These are phyloP conservation scores for Castanospermum australe DNA, from an alignment of 306 rosid species.

Conservation along the genomic window DNA sequence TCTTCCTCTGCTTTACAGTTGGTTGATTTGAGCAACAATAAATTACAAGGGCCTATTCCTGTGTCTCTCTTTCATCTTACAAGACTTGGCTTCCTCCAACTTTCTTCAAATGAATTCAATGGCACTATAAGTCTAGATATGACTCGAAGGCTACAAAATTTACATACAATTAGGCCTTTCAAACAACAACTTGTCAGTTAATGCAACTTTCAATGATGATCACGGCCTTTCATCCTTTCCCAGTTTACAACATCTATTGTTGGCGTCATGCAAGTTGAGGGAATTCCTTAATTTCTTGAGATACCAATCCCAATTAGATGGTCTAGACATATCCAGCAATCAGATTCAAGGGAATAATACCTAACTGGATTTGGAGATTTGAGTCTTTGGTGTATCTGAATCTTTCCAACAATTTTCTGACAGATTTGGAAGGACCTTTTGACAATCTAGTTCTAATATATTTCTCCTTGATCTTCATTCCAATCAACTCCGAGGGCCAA, in stretches of 20 bases:
- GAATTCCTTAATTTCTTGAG: slow-evolving; percentile 37
- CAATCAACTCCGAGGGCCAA: slow-evolving; percentile 42
- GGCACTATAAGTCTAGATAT: slow-evolving; percentile 23
- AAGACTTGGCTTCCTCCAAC: slow-evolving; percentile 33
- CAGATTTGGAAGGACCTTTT: slow-evolving; percentile 19
- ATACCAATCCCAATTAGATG: neutral
- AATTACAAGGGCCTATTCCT: slow-evolving; percentile 46
- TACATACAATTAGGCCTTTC: slow-evolving; percentile 46
- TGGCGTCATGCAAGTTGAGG: slow-evolving; percentile 40
- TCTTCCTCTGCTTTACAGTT: slow-evolving; percentile 16
- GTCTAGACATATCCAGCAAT: slow-evolving; percentile 48
- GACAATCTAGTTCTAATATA: neutral
- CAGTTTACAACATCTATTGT: neutral
- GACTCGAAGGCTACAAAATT: slow-evolving; percentile 13
- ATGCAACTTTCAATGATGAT: neutral
- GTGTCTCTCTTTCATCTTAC: slow-evolving; percentile 24
- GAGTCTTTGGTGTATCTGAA: neutral
- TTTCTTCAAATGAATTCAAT: slow-evolving; percentile 50
- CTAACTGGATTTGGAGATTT: slow-evolving; percentile 59
- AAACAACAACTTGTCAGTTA: slow-evolving; percentile 34
- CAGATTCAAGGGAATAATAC: slow-evolving; percentile 42
- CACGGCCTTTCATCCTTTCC: slow-evolving; percentile 8
- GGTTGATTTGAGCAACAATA: slow-evolving; percentile 46
- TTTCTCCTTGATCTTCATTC: slow-evolving; percentile 38
- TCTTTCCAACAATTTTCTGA: slow-evolving; percentile 54